A percentile compares a stretch with the other conserved stretches of the same genome.
phyloP scores from a whole-genome alignment of 2,329 filamentous ascomycete species.

The Verticillium dahliae region DNA sequence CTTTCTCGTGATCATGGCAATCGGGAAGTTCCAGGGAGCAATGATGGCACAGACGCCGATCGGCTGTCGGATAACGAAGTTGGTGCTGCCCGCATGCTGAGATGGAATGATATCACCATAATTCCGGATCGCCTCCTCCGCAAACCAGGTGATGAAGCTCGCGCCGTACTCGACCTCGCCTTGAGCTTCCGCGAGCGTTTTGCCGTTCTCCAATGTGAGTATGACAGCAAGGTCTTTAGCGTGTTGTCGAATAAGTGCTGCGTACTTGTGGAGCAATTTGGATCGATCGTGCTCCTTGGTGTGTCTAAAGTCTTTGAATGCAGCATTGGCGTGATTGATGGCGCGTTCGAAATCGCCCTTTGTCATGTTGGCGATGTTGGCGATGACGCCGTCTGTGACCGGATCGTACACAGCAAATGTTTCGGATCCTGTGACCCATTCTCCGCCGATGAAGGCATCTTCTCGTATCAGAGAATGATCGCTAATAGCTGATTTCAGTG shows the following conservation, averaged over 20 bases:
- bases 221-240: conserved; percentile 34
- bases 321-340: not conserved
- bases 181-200: conserved; percentile 54
- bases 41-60: conserved; percentile 63
- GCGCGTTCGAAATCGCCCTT: not conserved
- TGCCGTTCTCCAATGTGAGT: conserved; percentile 66
- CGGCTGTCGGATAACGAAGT: conserved; percentile 59
- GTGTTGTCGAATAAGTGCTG: not conserved
- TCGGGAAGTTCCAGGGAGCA: conserved; percentile 60
- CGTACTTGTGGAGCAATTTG: not conserved
- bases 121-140: conserved; percentile 49
- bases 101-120: conserved; percentile 58
- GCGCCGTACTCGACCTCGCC: conserved; percentile 53
- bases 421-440: not conserved
- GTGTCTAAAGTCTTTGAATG: not conserved
- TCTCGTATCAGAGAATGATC: not conserved
- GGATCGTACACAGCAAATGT: conserved; percentile 3
- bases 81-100: conserved; percentile 43
- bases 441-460: conserved; percentile 5
- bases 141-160: conserved; percentile 58
- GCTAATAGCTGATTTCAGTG: not conserved
- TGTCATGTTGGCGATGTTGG: not conserved
- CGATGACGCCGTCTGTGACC: not conserved
- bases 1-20: conserved; percentile 41
- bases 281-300: conserved; percentile 3